Conservation (phyloP, 768 basidiomycete genomes). For the Russula olivacea region DNA sequence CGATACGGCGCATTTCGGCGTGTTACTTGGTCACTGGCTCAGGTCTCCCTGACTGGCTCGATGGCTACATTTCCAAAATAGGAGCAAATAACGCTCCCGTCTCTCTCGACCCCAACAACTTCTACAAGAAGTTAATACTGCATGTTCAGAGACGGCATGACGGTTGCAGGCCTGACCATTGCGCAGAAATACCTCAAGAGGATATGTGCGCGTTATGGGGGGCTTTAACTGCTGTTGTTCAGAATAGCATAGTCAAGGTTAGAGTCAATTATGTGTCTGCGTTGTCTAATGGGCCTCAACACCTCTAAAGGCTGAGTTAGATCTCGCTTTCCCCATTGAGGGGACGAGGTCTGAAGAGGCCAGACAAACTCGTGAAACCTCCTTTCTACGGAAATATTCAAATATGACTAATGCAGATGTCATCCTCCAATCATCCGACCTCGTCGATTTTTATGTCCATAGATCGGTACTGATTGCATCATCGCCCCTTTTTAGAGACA, state of each 20-base stretch:
- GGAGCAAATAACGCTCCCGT: too few species aligned
- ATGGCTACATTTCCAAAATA: neutral
- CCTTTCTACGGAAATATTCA: neutral
- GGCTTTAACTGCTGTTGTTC: too few species aligned
- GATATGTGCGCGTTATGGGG: too few species aligned
- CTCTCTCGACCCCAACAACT: neutral
- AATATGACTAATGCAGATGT: neutral
- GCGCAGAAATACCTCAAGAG: too few species aligned
- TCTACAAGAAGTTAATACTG: neutral
- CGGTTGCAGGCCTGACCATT: too few species aligned
- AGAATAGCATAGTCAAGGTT: too few species aligned
- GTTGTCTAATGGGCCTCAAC: too few species aligned
- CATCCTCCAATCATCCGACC: neutral
- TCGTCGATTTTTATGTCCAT: neutral
- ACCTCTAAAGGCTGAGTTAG: too few species aligned
- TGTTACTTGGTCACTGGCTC: too few species aligned
- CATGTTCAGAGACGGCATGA: fast-evolving
- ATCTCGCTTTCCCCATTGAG: neutral
- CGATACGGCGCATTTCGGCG: too few species aligned
- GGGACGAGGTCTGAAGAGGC: neutral
- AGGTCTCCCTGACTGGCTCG: neutral
- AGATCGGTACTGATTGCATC: neutral
- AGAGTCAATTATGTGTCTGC: too few species aligned
- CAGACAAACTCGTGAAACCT: neutral
- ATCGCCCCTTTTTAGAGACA: neutral